Evolutionary conservation across 2,329 filamentous ascomycete species (phyloP), one percentile per base, ranked within the genome.

Genomic region (Trichoderma sp.): DNA sequence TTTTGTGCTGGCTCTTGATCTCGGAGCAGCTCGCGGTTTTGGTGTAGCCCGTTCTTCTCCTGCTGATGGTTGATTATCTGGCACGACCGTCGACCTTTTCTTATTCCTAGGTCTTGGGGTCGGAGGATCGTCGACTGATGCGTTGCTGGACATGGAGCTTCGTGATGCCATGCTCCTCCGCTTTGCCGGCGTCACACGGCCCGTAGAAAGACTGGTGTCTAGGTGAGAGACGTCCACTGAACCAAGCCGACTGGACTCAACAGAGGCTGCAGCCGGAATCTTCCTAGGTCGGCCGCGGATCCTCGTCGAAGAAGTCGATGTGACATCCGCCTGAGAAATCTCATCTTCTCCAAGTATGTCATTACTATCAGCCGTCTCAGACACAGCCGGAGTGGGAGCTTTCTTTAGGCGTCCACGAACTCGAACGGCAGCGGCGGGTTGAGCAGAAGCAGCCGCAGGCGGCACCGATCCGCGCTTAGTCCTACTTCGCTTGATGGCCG

Each of bases 81-180:
- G 21, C 6, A 24, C n/a, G n/a, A n/a, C 9, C 6, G 32, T 18
- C n/a, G 47, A 57, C 26, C 58, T 51, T 36, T 28, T 61, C 11
- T 26, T 71, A 21, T 63, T 26, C 28, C 53, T 28, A 24, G 36
- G 26, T 32, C 24, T 67, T 9, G 71, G 65, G 15, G 58, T 58
- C 57, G 60, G 61, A 6, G 34, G 51, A 18, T 60, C 56, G 11
- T 34, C 34, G 14, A 8, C 51, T n/a, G 72, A 63, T 56, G 43
- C 32, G 9, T 63, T 51, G 39, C 72, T 73, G 11, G 82, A 80
- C 71, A 83, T 82, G 28, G 79, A 81, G 21, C 80, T 80, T 64
- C 83, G 79, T 4, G 85, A 81, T 18, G 83, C 83, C 36, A 81
- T 81, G 66, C 89, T 92, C 82, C 90, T 92, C 77, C 92, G 88